Base-by-base conservation (phyloP, 306 rosid genomes). In the Benincasa hispida region DNA sequence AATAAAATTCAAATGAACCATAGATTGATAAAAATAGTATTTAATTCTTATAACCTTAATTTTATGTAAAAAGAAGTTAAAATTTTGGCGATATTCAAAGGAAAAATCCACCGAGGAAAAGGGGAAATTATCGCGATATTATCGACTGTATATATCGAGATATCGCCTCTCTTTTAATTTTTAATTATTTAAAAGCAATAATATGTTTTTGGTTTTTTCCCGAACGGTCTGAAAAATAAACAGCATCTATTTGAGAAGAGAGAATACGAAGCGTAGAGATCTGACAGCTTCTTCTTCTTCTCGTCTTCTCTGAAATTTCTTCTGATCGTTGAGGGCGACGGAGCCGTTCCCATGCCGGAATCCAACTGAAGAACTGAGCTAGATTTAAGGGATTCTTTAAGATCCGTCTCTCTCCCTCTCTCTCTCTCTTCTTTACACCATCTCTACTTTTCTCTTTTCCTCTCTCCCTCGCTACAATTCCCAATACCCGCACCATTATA, bases 391-490 rank as follows among this genome's bases (percentile, higher is more conserved):
- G 78, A 51, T 1, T 30, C 81, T 84, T 91, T 89, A 78, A 85
- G 83, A 87, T 89, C 97, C 98, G 98, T 1, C 66, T 77, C 69
- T 83, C 83, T 83, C 81, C 50, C 8, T 1, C 66, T 77, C 69
- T 83, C 83, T 83, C 81, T 63, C 19, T 18, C 17, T 53, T 6
- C 57, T 6, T 32, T 39, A 21, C 51, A 66, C 19, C 73, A 66
- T 8, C 51, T 37, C 27, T 39, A 19, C 48, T 10, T 65, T 65
- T 80, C 62, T 83, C 81, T 35, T 50, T 42, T 79, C 18, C 24
- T n/a, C 63, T 56, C 56, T 70, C 56, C 0, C 55, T 25, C 50
- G 82, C 78, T 79, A 41, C 94, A 79, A 39, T 82, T 89, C 79
- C 92, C 90, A 77, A 86, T 68, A 84, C 83, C 67, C 67, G 62